These are phyloP conservation scores for Saussurea involucrata DNA, from an alignment of 129 eudicot genomes.

Conservation along the genomic window DNA sequence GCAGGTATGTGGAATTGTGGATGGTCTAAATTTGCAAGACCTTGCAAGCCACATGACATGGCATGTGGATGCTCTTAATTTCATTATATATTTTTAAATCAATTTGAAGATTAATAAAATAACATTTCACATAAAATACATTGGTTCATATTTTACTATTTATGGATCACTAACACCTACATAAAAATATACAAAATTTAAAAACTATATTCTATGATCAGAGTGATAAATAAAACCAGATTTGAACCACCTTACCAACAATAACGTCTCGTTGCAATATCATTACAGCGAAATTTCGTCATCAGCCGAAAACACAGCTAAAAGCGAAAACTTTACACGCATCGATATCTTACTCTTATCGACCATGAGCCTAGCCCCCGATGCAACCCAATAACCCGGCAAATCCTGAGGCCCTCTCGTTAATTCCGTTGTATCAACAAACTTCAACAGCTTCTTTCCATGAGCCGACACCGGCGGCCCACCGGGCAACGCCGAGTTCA, in stretches of 20 bases:
- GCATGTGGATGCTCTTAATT: no score
- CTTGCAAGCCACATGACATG: no score
- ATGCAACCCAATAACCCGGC: constrained; percentile 81
- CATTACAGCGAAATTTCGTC: constrained; percentile 27
- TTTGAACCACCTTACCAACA: background rate
- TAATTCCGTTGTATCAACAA: constrained; percentile 69
- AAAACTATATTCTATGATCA: background rate
- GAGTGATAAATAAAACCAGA: background rate
- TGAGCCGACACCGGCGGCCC: constrained; percentile 69
- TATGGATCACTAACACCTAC: constrained; percentile 6
- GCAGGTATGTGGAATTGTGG: no score
- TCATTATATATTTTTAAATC: no score
- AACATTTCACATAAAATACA: no score
- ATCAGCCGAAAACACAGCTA: constrained; percentile 51
- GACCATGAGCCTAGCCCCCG: constrained; percentile 76
- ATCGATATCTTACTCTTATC: constrained; percentile 63
- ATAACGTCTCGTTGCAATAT: background rate
- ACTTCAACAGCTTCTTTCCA: constrained; percentile 49
- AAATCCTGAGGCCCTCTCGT: constrained; percentile 63
- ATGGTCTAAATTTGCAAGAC: no score
- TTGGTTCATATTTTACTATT: background rate
- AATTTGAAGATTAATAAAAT: no score
- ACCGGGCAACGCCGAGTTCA: constrained; percentile 63
- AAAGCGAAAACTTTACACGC: constrained; percentile 61
- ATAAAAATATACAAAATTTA: constrained; percentile 4